A percentile compares a stretch with the other conserved stretches of the same genome.
Conservation (phyloP, 768 basidiomycete species). For the Pluteus cervinus region DNA sequence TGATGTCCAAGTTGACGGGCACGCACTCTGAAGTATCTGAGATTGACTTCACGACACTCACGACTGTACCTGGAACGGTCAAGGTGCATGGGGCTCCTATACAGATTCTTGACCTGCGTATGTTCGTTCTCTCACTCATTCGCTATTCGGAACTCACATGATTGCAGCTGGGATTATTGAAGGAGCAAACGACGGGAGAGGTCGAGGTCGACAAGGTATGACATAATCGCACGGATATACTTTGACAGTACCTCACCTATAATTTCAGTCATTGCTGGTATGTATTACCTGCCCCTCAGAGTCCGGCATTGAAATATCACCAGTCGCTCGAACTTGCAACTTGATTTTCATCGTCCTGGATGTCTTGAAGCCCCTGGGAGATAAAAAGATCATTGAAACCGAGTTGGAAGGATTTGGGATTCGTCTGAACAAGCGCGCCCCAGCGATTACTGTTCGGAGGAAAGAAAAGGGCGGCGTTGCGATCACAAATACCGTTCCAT, state of each 20-base stretch:
- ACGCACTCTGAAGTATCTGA: constrained; percentile 95
- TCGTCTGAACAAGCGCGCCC: constrained; percentile 91
- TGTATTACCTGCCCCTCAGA: constrained; percentile 18
- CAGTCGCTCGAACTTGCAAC: constrained; percentile 96
- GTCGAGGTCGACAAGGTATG: constrained; percentile 89
- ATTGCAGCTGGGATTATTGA: constrained; percentile 90
- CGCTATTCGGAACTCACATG: background rate
- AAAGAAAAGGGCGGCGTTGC: constrained; percentile 92
- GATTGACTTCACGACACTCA: constrained; percentile 95
- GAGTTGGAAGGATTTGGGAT: constrained; percentile 99
- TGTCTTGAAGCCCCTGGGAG: constrained; percentile 95
- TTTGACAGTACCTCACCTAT: constrained; percentile 7
- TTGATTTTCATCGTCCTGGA: constrained; percentile 98
- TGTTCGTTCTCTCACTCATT: constrained; percentile 19
- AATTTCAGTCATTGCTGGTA: constrained; percentile 69
- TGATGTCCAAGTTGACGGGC: constrained; percentile 95
- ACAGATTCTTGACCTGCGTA: constrained; percentile 89
- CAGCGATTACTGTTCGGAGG: constrained; percentile 74
- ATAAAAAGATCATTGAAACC: constrained; percentile 85
- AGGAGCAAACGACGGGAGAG: constrained; percentile 93
- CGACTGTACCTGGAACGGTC: constrained; percentile 91
- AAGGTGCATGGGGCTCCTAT: constrained; percentile 96
- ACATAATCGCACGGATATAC: constrained; percentile 10
- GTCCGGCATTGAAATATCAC: constrained; percentile 9
- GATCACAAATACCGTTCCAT: constrained; percentile 93